These are phyloP conservation scores for Ramularia endophylla DNA, from an alignment of 2,329 filamentous ascomycete genomes.

Conservation along the genomic window DNA sequence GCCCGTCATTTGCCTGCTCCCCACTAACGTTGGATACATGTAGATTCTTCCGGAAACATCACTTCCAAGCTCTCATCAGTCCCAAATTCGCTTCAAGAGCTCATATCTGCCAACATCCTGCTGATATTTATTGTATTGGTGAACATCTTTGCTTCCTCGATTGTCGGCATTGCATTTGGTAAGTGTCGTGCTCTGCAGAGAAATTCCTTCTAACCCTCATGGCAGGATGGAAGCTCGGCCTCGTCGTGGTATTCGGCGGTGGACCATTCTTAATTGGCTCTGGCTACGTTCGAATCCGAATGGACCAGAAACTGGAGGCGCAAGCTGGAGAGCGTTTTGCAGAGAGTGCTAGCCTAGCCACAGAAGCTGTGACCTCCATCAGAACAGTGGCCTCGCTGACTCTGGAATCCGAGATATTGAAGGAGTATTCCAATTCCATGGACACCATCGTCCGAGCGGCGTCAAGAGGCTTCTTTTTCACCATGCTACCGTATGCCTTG, in stretches of 20 bases:
- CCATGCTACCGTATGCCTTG: conserved; percentile 26
- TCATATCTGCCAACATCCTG: conserved; percentile 43
- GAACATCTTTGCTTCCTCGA: conserved; percentile 27
- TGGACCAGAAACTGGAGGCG: conserved; percentile 30
- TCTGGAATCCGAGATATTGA: conserved; percentile 25
- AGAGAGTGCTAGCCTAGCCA: conserved; percentile 31
- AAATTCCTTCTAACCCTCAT: too few species aligned
- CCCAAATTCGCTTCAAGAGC: conserved; percentile 46
- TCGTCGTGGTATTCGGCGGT: conserved; percentile 31
- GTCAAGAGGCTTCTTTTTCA: conserved; percentile 16
- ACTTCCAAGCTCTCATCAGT: conserved; percentile 44
- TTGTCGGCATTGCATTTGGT: conserved; percentile 29
- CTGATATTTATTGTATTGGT: conserved; percentile 31
- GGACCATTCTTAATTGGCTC: conserved; percentile 29
- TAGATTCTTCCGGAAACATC: conserved; percentile 19
- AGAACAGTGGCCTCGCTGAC: conserved; percentile 31
- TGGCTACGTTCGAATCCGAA: conserved; percentile 30
- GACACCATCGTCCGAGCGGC: conserved; percentile 22
- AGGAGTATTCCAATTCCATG: conserved; percentile 26
- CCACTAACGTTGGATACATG: too few species aligned
- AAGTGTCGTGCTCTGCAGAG: too few species aligned
- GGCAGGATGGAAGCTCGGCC: conserved; percentile 32
- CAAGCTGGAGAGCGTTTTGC: conserved; percentile 27
- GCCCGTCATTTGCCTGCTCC: too few species aligned
- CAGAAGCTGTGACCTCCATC: conserved; percentile 31